Conservation (phyloP, 805 yeast genomes). For the Nakazawaea sp. region DNA sequence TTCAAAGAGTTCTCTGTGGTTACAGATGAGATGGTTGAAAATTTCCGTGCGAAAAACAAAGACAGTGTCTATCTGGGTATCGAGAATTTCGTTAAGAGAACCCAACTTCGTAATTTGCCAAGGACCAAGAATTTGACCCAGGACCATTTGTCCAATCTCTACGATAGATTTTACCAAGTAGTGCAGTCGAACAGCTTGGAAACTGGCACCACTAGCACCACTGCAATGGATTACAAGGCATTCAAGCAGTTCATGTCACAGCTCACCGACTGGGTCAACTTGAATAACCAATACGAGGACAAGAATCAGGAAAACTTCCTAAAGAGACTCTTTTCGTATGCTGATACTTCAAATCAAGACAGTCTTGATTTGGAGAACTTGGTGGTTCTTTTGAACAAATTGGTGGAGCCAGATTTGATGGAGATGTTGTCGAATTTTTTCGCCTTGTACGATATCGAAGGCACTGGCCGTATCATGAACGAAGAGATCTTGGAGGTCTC, state of each 20-base stretch:
- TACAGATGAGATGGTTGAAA: conserved; percentile 65
- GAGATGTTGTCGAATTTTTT: conserved; percentile 74
- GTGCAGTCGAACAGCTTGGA: conserved; percentile 40
- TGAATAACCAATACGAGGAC: conserved; percentile 29
- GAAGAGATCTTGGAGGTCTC: conserved; percentile 80
- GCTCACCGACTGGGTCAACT: conserved; percentile 67
- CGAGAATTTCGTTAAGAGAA: conserved; percentile 84
- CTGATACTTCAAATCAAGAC: conserved; percentile 35
- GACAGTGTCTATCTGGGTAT: conserved; percentile 78
- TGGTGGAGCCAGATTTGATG: conserved; percentile 72
- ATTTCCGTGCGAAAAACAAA: conserved; percentile 64
- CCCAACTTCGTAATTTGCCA: conserved; percentile 83
- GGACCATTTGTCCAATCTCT: conserved; percentile 60
- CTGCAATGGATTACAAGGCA: conserved; percentile 60
- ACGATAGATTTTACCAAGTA: conserved; percentile 78
- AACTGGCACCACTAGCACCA: conserved; percentile 12
- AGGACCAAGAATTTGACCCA: conserved; percentile 54
- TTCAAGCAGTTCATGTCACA: conserved; percentile 73
- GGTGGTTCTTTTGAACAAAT: conserved; percentile 62
- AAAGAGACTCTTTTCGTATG: conserved; percentile 56
- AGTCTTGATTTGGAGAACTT: conserved; percentile 66
- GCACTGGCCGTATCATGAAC: conserved; percentile 56
- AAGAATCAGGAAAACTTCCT: conserved; percentile 43
- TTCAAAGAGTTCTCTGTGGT: conserved; percentile 83
- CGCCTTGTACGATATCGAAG: conserved; percentile 58